Base-by-base conservation (phyloP, 371 early-diverging fungal species). In the Lichtheimia hyalospora region DNA sequence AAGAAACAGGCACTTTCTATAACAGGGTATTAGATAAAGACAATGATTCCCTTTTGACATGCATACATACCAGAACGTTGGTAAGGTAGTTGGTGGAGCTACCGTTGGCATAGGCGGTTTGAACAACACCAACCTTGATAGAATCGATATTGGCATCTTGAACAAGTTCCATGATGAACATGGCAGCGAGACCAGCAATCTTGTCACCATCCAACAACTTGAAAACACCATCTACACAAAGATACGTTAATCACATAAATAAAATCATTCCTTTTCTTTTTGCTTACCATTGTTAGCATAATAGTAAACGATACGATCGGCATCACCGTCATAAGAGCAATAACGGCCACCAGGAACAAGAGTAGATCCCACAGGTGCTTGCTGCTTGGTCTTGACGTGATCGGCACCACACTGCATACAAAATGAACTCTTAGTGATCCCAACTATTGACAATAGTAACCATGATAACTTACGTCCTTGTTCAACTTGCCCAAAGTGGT, bases 61-160 rank as follows among this genome's bases (percentile, higher is more conserved):
- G 10, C 34, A 34, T 83, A 90, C 34, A 34, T 83, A 90, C 89
- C 83, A 96, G 79, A 16, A 84, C 82, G 49, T 94, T 88, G 55
- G 84, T 85, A 43, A 97, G 89, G 70, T 97, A 99, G 61, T 85
- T 79, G 49, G 97, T 97, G 6, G 97, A 95, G 74, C 89, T 91
- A 49, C 99, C 99, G 72, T 99, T 99, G 54, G 99, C 98, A 68
- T 99, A 99, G n/a, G 99, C 99, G 23, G 99, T 99, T 81, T 99
- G 98, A 20, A 99, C 98, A 18, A 98, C 92, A 54, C 98, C 99
- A n/a, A 99, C 93, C 49, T 85, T 77, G 69, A 95, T 75, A 51
- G 83, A 72, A 20, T 87, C 81, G 51, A 93, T 75, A 44, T 90
- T 87, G 25, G 96, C 93, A 27, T 84, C 79, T 21, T 84, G 71